Conservation (phyloP, 371 early-diverging fungal genomes). For the Gilbertella persicaria region DNA sequence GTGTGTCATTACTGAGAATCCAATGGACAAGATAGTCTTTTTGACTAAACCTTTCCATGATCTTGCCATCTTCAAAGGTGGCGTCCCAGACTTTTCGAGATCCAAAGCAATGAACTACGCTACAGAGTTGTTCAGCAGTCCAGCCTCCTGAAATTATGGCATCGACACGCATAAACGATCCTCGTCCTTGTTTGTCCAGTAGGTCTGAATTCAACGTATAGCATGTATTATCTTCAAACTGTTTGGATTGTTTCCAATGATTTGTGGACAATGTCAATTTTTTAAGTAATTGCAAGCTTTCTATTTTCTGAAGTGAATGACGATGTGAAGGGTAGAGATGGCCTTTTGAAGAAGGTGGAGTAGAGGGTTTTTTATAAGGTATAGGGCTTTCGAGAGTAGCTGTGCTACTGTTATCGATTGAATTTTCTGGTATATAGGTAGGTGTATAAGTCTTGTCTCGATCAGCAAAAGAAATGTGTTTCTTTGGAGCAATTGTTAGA, state of each 20-base stretch:
- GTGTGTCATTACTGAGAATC: slow-evolving; percentile 22
- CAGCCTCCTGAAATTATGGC: slow-evolving; percentile 52
- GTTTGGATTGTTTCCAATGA: slow-evolving; percentile 35
- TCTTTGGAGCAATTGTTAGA: slow-evolving; percentile 15
- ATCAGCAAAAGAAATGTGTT: slow-evolving; percentile 41
- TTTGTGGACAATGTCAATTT: slow-evolving; percentile 26
- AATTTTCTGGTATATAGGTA: neutral
- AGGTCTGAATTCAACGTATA: slow-evolving; percentile 7
- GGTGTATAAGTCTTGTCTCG: slow-evolving; percentile 22
- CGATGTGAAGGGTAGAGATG: slow-evolving; percentile 31
- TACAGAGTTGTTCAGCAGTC: slow-evolving; percentile 59
- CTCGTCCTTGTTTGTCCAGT: slow-evolving; percentile 9
- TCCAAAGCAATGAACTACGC: slow-evolving; percentile 44
- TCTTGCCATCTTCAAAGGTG: slow-evolving; percentile 50
- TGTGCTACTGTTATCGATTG: slow-evolving; percentile 2
- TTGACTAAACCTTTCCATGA: slow-evolving; percentile 56
- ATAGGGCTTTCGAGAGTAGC: neutral
- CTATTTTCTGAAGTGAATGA: slow-evolving; percentile 29
- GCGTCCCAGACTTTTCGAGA: slow-evolving; percentile 59
- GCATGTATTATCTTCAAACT: slow-evolving; percentile 4
- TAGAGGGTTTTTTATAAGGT: neutral
- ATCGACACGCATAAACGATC: slow-evolving; percentile 52
- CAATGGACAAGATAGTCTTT: slow-evolving; percentile 58
- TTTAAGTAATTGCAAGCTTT: slow-evolving; percentile 39
- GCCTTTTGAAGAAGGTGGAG: neutral